Conservation (phyloP, 495 filamentous ascomycete species). For the Friedmanniomyces endolithicus region DNA sequence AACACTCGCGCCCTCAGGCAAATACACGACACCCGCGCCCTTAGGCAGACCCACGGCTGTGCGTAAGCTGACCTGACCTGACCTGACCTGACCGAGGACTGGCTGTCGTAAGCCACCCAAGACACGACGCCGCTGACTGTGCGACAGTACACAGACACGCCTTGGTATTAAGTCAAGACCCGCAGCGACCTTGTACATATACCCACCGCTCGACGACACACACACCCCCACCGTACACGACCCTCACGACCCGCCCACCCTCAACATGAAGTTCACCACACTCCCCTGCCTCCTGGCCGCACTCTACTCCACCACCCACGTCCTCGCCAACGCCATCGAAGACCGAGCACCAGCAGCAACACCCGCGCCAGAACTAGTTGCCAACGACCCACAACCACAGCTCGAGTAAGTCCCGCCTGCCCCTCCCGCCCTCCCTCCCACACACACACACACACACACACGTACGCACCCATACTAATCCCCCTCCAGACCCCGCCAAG, state of each 20-base stretch:
- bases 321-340: not conserved
- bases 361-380: not conserved
- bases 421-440: not conserved
- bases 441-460: too few species aligned
- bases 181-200: not conserved
- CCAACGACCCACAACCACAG: not conserved
- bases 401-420: constrained; percentile 7
- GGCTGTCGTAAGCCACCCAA: not conserved
- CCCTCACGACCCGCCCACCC: not conserved
- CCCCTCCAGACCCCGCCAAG: constrained; percentile 8
- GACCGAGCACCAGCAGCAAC: not conserved
- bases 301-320: not conserved
- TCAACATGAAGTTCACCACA: not conserved
- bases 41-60: not conserved
- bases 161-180: too few species aligned
- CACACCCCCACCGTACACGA: not conserved
- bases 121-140: not conserved
- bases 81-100: not conserved
- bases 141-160: not conserved
- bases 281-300: not conserved
- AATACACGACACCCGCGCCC: too few species aligned
- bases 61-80: constrained; percentile 5
- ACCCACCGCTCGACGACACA: not conserved
- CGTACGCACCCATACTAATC: not conserved
- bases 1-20: not conserved